Evolutionary conservation across 805 yeast genomes (phyloP).

Genomic region (Wickerhamomyces kurtzmanii): DNA sequence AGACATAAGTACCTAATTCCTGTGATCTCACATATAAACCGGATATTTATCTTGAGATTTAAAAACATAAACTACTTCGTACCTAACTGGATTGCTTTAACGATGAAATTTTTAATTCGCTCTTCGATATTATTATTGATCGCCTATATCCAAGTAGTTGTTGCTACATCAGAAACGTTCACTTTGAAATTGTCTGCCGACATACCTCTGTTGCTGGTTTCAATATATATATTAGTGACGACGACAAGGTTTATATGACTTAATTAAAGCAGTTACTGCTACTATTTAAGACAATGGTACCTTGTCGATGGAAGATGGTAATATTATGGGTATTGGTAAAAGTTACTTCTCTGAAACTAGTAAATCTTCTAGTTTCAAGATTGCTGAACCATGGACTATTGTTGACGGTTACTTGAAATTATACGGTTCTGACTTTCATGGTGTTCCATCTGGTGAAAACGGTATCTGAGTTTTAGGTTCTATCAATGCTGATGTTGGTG

Average conservation of each 20-base stretch:
- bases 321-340: constrained; percentile 9
- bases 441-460: constrained; percentile 1
- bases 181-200: constrained; percentile 6
- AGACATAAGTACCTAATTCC: no score
- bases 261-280: constrained; percentile 1
- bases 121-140: no score
- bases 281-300: constrained; percentile 4
- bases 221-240: constrained; percentile 9
- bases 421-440: constrained; percentile 2
- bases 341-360: constrained; percentile 6
- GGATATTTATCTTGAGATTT: no score
- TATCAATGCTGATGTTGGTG: constrained; percentile 1
- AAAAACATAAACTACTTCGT: no score
- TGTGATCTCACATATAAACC: no score
- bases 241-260: constrained; percentile 3
- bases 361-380: constrained; percentile 2
- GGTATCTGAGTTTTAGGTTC: constrained; percentile 2
- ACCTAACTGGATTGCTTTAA: no score
- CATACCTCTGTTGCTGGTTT: constrained; percentile 13
- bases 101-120: no score
- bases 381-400: constrained; percentile 1
- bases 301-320: constrained; percentile 1
- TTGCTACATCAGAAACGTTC: constrained; percentile 6
- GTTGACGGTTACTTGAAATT: constrained; percentile 1
- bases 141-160: no score